A percentile compares a stretch with the other conserved stretches of the same genome.
Conservation (phyloP, 1,284 basidiomycete genomes). For the Papiliotrema fonsecae region DNA sequence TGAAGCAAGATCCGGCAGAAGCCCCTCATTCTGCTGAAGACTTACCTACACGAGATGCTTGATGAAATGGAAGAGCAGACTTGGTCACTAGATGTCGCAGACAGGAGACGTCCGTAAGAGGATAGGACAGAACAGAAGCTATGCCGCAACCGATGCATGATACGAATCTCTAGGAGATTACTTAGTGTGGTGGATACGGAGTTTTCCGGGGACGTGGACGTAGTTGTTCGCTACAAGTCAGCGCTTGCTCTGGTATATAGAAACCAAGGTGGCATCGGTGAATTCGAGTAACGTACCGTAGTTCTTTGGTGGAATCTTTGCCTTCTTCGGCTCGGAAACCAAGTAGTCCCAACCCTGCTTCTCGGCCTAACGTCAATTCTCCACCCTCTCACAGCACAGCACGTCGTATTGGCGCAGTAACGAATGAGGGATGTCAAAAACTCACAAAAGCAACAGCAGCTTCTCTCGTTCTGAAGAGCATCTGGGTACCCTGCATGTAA, state of each 20-base stretch:
- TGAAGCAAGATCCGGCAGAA: neutral
- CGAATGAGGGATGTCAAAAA: neutral
- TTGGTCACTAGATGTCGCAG: neutral
- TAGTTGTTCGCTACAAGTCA: slow-evolving; percentile 65
- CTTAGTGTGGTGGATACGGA: slow-evolving; percentile 89
- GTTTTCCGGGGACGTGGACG: slow-evolving; percentile 71
- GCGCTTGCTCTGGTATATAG: neutral
- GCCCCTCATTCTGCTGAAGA: slow-evolving; percentile 8
- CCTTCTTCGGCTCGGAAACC: slow-evolving; percentile 65
- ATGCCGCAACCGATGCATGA: too few species aligned
- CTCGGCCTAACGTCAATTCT: slow-evolving; percentile 27
- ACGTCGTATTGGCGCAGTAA: neutral
- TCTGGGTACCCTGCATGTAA: slow-evolving; percentile 89
- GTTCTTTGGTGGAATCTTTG: slow-evolving; percentile 81
- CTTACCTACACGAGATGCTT: slow-evolving; percentile 4
- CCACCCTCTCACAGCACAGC: neutral
- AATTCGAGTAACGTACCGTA: slow-evolving; percentile 54
- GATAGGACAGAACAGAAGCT: neutral
- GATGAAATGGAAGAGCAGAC: neutral
- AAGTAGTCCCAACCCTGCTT: slow-evolving; percentile 50
- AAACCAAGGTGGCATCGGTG: neutral
- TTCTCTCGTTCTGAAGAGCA: slow-evolving; percentile 84
- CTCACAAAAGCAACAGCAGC: slow-evolving; percentile 80
- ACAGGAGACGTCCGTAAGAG: too few species aligned
- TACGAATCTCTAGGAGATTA: slow-evolving; percentile 52